Conservation (phyloP, 768 basidiomycete genomes). For the Boletellus ananas region DNA sequence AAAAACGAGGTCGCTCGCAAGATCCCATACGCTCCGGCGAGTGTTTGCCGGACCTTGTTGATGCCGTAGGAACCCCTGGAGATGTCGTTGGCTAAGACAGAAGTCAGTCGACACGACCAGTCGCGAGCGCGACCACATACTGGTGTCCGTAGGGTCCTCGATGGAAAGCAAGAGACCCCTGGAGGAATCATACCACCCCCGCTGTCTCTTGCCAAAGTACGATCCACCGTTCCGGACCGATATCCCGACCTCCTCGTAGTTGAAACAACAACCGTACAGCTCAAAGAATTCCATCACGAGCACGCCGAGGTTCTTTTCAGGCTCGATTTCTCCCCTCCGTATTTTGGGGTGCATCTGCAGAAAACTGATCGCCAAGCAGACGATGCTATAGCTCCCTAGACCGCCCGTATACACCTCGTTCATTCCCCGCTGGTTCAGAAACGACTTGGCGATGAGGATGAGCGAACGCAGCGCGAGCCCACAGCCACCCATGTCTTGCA, state of each 20-base stretch:
- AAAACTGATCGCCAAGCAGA: slow-evolving; percentile 90
- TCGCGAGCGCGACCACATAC: slow-evolving; percentile 46
- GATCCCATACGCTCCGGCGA: slow-evolving; percentile 78
- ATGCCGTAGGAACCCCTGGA: slow-evolving; percentile 86
- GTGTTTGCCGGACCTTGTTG: slow-evolving; percentile 71
- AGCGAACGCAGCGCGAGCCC: slow-evolving; percentile 75
- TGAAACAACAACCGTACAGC: slow-evolving; percentile 89
- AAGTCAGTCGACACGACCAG: background rate
- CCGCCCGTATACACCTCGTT: slow-evolving; percentile 99
- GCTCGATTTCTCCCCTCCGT: slow-evolving; percentile 80
- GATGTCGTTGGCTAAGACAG: slow-evolving; percentile 79
- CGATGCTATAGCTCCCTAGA: slow-evolving; percentile 89
- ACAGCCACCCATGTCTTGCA: slow-evolving; percentile 53
- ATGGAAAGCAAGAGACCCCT: slow-evolving; percentile 67
- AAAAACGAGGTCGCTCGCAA: slow-evolving; percentile 72
- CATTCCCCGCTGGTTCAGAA: slow-evolving; percentile 85
- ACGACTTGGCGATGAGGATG: slow-evolving; percentile 86
- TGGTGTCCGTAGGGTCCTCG: slow-evolving; percentile 88
- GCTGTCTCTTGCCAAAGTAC: slow-evolving; percentile 77
- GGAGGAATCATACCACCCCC: slow-evolving; percentile 75
- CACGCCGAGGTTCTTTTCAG: slow-evolving; percentile 87
- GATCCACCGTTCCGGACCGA: slow-evolving; percentile 83
- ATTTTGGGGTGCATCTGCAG: slow-evolving; percentile 98
- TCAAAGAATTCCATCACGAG: slow-evolving; percentile 97
- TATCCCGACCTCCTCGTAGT: slow-evolving; percentile 87